phyloP scores from a whole-genome alignment of 2,329 filamentous ascomycete species.

The Clarireedia hainanense region DNA sequence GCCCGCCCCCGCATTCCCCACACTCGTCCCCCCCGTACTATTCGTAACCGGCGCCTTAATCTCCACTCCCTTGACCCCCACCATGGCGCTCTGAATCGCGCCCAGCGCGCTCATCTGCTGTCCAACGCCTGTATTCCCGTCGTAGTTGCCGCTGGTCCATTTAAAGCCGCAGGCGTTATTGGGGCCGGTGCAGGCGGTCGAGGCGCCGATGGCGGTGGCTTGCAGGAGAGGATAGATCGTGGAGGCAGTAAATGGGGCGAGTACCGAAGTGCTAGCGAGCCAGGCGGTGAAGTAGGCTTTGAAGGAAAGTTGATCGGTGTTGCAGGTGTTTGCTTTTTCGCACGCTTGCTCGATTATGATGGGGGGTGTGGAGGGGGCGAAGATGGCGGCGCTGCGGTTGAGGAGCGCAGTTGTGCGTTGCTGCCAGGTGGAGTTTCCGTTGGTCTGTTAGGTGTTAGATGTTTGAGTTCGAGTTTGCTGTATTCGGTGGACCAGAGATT shows the following conservation, averaged over 20 bases:
- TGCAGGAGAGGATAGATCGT: slow-evolving; percentile 45
- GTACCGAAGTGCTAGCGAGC: slow-evolving; percentile 54
- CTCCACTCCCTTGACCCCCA: slow-evolving; percentile 26
- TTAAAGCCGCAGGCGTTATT: slow-evolving; percentile 52
- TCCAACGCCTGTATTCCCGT: slow-evolving; percentile 55
- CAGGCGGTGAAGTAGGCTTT: slow-evolving; percentile 55
- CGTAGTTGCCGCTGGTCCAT: slow-evolving; percentile 46
- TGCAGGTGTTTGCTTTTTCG: slow-evolving; percentile 50
- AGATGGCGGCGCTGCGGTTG: slow-evolving; percentile 45
- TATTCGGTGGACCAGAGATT: neutral
- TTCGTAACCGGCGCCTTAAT: slow-evolving; percentile 33
- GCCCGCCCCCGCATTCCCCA: slow-evolving; percentile 17
- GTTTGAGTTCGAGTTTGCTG: neutral
- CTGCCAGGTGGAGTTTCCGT: slow-evolving; percentile 41
- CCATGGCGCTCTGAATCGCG: slow-evolving; percentile 39
- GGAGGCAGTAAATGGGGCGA: slow-evolving; percentile 50
- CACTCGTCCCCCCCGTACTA: slow-evolving; percentile 30
- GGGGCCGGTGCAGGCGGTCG: slow-evolving; percentile 49
- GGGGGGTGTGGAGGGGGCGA: slow-evolving; percentile 38
- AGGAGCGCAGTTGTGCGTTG: slow-evolving; percentile 49
- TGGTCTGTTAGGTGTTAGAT: slow-evolving; percentile 18
- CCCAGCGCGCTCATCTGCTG: slow-evolving; percentile 66
- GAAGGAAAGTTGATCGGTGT: slow-evolving; percentile 54
- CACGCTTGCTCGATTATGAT: slow-evolving; percentile 41
- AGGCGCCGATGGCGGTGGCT: slow-evolving; percentile 46